Percentiles rank a stretch among this genome's conserved stretches.
phyloP scores from a whole-genome alignment of 306 rosid genomes.

The Begonia masoniana region DNA sequence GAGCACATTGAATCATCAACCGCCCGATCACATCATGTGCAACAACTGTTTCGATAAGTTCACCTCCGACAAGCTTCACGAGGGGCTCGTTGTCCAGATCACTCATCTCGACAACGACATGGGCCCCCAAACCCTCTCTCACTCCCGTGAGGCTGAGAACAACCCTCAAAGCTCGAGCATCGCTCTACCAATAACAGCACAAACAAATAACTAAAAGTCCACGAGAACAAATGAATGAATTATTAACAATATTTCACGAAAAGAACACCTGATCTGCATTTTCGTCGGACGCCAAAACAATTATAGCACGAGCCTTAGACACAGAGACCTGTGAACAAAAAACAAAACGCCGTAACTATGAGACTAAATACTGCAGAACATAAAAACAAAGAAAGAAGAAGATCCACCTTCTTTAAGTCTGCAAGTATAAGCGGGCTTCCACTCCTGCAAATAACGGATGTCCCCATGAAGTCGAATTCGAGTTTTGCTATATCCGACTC shows the following conservation, averaged over 20 bases:
- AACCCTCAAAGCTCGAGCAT: slow-evolving; percentile 94
- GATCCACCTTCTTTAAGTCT: slow-evolving; percentile 75
- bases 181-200: slow-evolving; percentile 52
- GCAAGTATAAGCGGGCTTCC: slow-evolving; percentile 98
- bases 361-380: slow-evolving; percentile 4
- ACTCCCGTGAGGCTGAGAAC: slow-evolving; percentile 96
- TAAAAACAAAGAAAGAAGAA: neutral
- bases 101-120: slow-evolving; percentile 96
- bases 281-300: slow-evolving; percentile 89
- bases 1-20: slow-evolving; percentile 95
- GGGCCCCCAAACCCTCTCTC: slow-evolving; percentile 79
- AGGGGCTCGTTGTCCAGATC: slow-evolving; percentile 95
- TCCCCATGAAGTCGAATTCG: slow-evolving; percentile 95
- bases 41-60: slow-evolving; percentile 90
- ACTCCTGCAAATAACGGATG: slow-evolving; percentile 91
- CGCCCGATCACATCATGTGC: slow-evolving; percentile 99
- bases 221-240: neutral
- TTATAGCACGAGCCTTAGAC: slow-evolving; percentile 94
- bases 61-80: slow-evolving; percentile 97
- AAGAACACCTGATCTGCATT: slow-evolving; percentile 86
- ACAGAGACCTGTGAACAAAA: slow-evolving; percentile 62
- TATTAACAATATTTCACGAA: neutral
- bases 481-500: slow-evolving; percentile 91
- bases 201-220: slow-evolving; percentile 7
- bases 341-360: neutral